Conservation (phyloP, 257 asterid species). For the Salvia miltiorrhiza region DNA sequence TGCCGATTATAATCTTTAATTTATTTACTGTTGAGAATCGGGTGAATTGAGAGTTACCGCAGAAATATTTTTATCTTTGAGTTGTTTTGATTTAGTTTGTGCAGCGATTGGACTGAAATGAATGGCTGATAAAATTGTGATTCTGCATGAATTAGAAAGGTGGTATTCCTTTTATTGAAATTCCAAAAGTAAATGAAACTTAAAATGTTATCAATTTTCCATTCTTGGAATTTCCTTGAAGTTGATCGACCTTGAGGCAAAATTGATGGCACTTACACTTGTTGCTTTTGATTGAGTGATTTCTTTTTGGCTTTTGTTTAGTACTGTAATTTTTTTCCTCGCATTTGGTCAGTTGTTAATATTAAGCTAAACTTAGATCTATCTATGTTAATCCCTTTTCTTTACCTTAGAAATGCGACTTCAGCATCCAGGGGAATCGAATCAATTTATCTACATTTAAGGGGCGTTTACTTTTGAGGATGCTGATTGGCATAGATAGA, state of each 20-base stretch:
- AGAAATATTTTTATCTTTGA: not conserved
- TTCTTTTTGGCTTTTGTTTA: not conserved
- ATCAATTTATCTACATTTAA: not conserved
- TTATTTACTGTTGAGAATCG: too few species aligned
- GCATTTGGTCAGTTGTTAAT: not conserved
- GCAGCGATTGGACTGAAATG: not conserved
- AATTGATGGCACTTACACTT: not conserved
- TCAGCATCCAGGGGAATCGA: not conserved
- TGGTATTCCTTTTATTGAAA: not conserved
- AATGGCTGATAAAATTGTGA: not conserved
- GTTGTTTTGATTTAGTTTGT: not conserved
- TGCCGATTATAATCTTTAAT: not conserved
- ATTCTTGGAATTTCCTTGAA: not conserved
- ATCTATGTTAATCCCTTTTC: not conserved
- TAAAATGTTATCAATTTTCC: not conserved
- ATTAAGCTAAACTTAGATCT: not conserved
- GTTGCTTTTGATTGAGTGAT: not conserved
- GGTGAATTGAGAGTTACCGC: not conserved
- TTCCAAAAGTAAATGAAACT: not conserved
- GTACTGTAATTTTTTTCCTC: not conserved
- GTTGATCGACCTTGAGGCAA: not conserved
- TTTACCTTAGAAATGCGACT: not conserved
- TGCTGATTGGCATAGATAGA: too few species aligned
- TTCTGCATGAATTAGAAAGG: not conserved
- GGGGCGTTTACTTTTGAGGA: too few species aligned